A percentile compares a stretch with the other conserved stretches of the same genome.
Conservation (phyloP, 768 basidiomycete genomes). For the Amanita pseudoporphyria region DNA sequence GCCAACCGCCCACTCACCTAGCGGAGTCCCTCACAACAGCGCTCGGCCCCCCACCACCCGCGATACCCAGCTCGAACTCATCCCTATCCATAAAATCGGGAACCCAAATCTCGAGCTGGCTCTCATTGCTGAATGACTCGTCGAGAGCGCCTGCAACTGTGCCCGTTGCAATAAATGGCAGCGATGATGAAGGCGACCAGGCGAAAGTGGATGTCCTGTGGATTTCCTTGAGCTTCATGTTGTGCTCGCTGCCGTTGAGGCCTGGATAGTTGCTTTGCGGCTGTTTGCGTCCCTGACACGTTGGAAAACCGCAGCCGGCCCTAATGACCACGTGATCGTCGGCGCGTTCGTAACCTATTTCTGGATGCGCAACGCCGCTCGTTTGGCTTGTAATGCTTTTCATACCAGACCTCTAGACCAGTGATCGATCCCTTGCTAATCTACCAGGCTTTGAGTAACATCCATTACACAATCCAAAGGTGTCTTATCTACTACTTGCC, state of each 20-base stretch:
- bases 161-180: slow-evolving; percentile 87
- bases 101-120: slow-evolving; percentile 91
- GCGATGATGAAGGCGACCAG: slow-evolving; percentile 71
- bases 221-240: slow-evolving; percentile 76
- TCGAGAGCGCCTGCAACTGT: slow-evolving; percentile 95
- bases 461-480: too few species aligned
- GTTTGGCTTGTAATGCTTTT: too few species aligned
- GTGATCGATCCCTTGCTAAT: too few species aligned
- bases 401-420: too few species aligned
- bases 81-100: slow-evolving; percentile 76
- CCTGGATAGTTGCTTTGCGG: neutral
- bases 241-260: slow-evolving; percentile 3
- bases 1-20: slow-evolving; percentile 31
- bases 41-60: slow-evolving; percentile 50
- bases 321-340: neutral
- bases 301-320: neutral
- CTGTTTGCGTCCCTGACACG: neutral
- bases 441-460: too few species aligned
- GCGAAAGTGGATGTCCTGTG: slow-evolving; percentile 85
- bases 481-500: too few species aligned
- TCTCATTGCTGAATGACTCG: slow-evolving; percentile 92
- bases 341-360: too few species aligned
- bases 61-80: slow-evolving; percentile 58
- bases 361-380: too few species aligned
- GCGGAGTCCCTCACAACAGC: slow-evolving; percentile 64